These are phyloP conservation scores for Epichloe sibirici DNA, from an alignment of 2,329 filamentous ascomycete species.

Conservation along the genomic window DNA sequence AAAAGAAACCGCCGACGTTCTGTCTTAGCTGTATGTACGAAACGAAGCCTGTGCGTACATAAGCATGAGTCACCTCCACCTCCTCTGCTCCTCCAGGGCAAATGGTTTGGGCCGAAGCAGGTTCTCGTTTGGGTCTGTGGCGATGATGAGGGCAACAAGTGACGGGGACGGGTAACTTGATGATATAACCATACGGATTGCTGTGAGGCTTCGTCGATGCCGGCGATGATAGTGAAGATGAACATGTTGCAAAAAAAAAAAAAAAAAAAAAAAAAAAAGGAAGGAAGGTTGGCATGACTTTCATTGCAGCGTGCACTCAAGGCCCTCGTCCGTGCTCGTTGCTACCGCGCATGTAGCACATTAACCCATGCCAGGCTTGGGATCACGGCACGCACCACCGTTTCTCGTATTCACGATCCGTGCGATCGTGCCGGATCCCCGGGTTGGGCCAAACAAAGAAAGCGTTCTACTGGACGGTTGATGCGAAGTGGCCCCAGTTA, in stretches of 20 bases:
- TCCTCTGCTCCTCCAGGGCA: not conserved
- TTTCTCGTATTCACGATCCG: constrained; percentile 1
- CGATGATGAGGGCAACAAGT: not conserved
- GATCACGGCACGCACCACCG: not conserved
- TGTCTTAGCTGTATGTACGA: not conserved
- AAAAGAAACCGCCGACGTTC: not conserved
- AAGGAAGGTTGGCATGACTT: too few species aligned
- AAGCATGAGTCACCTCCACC: not conserved
- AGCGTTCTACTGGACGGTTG: not conserved
- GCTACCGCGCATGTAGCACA: not conserved
- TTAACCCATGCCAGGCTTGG: not conserved
- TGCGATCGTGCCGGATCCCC: constrained; percentile 1
- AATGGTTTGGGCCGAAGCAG: not conserved
- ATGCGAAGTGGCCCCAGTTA: not conserved
- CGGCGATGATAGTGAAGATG: not conserved
- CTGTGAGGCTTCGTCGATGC: not conserved
- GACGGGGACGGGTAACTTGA: not conserved
- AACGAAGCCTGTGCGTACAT: not conserved
- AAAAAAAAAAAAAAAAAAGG: too few species aligned
- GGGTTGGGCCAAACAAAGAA: not conserved
- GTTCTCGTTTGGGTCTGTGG: not conserved
- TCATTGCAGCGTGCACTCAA: too few species aligned
- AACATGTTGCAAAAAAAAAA: too few species aligned
- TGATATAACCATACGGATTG: too few species aligned
- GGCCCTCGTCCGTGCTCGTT: too few species aligned